Conservation (phyloP, 805 yeast species). For the Starmerella apis region DNA sequence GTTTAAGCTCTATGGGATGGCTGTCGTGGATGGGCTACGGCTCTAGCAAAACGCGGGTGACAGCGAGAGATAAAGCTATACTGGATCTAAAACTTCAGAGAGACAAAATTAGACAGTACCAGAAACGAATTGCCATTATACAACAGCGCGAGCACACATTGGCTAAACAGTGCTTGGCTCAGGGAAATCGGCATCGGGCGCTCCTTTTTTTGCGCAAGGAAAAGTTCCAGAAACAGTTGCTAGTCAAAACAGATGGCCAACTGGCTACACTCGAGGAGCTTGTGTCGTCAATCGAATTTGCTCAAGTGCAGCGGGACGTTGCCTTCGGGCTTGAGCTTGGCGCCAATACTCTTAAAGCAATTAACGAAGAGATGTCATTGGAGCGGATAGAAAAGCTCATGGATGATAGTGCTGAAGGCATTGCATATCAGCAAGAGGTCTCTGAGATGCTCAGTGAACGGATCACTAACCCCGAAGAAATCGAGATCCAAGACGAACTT, state of each 20-base stretch:
- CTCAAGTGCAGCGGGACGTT: constrained; percentile 77
- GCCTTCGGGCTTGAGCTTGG: constrained; percentile 73
- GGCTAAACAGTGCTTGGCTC: constrained; percentile 46
- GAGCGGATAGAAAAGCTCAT: constrained; percentile 70
- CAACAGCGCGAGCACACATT: constrained; percentile 51
- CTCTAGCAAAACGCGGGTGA: constrained; percentile 39
- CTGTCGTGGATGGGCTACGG: constrained; percentile 16
- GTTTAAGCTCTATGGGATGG: constrained; percentile 16
- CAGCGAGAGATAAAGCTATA: constrained; percentile 77
- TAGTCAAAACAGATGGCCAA: constrained; percentile 65
- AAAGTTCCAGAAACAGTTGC: constrained; percentile 69
- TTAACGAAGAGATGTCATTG: constrained; percentile 67
- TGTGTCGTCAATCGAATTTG: constrained; percentile 61
- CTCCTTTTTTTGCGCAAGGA: constrained; percentile 60
- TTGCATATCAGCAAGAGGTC: constrained; percentile 55
- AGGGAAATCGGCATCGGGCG: constrained; percentile 51
- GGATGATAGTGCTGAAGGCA: constrained; percentile 78
- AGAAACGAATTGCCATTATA: constrained; percentile 45
- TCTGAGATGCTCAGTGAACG: constrained; percentile 31
- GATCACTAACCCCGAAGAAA: constrained; percentile 34
- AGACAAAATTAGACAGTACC: constrained; percentile 71
- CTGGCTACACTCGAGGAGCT: constrained; percentile 68
- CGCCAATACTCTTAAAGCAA: constrained; percentile 57
- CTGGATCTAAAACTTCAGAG: constrained; percentile 79
- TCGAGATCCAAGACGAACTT: constrained; percentile 25